Conservation (phyloP, 208 protist genomes). For the Trypanosoma grayi region DNA sequence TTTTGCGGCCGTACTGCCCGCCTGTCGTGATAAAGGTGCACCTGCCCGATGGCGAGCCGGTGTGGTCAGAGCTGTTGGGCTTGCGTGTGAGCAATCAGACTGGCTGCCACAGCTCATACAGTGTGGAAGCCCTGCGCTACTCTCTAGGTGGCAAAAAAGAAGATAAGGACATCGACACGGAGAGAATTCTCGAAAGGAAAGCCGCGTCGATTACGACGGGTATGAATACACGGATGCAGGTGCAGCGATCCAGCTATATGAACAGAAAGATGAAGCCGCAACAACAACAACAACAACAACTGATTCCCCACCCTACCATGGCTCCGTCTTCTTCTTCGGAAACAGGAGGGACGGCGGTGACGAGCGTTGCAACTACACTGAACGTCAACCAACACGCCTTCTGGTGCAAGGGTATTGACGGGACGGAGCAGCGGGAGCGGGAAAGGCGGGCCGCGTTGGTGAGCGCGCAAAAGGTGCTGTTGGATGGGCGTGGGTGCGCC, state of each 20-base stretch:
- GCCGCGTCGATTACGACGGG: not conserved
- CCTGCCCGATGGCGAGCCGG: conserved; percentile 56
- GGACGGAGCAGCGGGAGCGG: conserved; percentile 51
- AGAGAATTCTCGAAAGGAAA: not conserved
- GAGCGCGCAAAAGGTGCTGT: conserved; percentile 54
- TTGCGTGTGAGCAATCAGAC: conserved; percentile 56
- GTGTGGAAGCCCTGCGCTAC: conserved; percentile 34
- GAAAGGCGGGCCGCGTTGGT: conserved; percentile 46
- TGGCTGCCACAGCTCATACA: conserved; percentile 58
- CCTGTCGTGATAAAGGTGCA: conserved; percentile 32
- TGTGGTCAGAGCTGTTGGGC: conserved; percentile 36
- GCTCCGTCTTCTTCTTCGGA: not conserved
- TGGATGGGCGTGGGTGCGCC: conserved; percentile 74
- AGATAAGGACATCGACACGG: not conserved
- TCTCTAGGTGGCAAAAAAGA: not conserved
- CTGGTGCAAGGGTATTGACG: conserved; percentile 64
- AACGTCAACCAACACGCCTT: conserved; percentile 33
- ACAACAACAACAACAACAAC: not conserved
- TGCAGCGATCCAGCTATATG: not conserved
- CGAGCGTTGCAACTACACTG: not conserved
- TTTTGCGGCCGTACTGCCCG: conserved; percentile 46
- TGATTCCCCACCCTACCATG: not conserved
- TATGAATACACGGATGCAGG: not conserved
- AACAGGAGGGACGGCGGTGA: not conserved
- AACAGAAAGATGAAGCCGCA: not conserved